Evolutionary conservation across 129 eudicot species (phyloP).

Genomic region (Cynara cardunculus): DNA sequence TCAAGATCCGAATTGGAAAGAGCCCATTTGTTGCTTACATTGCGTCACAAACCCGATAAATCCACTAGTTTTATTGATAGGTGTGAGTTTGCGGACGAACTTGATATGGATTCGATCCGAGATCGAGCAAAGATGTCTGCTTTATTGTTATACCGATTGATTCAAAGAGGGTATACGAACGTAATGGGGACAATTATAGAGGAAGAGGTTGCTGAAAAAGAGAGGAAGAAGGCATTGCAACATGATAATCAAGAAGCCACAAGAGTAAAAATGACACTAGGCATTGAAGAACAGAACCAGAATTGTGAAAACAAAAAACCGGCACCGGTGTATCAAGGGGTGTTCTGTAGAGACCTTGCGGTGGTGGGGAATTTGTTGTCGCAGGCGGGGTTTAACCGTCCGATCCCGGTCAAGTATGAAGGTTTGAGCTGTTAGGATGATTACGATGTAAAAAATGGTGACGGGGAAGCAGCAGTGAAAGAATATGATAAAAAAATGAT

Average conservation of each 20-base stretch:
- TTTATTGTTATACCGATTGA: conserved; percentile 60
- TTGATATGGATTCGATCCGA: conserved; percentile 61
- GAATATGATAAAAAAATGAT: conserved; percentile 8
- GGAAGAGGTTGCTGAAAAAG: conserved; percentile 69
- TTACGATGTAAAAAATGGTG: conserved; percentile 2
- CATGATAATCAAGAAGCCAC: conserved; percentile 33
- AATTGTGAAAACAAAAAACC: conserved; percentile 26
- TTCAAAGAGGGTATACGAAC: conserved; percentile 69
- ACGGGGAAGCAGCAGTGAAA: background rate
- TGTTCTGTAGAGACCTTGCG: conserved; percentile 85
- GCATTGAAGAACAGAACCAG: background rate
- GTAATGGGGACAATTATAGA: conserved; percentile 48
- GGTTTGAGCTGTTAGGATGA: conserved; percentile 65
- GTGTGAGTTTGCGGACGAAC: conserved; percentile 79
- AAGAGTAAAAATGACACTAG: conserved; percentile 10
- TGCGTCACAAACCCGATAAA: conserved; percentile 89
- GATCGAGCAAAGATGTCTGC: conserved; percentile 85
- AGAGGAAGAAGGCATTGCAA: conserved; percentile 60
- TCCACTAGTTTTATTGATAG: conserved; percentile 69
- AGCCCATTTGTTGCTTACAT: conserved; percentile 74
- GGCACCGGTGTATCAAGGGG: conserved; percentile 73
- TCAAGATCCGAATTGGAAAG: conserved; percentile 85
- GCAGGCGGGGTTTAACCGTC: conserved; percentile 61
- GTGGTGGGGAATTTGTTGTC: conserved; percentile 83
- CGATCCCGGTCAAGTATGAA: conserved; percentile 72